Percentiles rank a stretch among this genome's conserved stretches.
Conservation (phyloP, 2,329 filamentous ascomycete genomes). For the Cryphonectria japonica region DNA sequence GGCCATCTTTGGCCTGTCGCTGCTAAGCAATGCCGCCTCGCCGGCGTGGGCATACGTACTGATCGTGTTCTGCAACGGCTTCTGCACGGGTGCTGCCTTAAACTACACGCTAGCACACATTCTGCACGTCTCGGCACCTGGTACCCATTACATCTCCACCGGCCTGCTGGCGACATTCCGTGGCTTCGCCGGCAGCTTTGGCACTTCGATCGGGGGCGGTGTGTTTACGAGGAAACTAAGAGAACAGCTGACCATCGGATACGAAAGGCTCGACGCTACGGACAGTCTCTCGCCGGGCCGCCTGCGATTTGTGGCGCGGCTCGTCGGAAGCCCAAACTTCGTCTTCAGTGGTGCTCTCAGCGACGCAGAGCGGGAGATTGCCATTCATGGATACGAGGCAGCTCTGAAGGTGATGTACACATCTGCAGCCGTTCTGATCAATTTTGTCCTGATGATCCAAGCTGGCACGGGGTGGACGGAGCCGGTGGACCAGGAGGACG, state of each 20-base stretch:
- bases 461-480: constrained; percentile 56
- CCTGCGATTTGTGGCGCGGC: constrained; percentile 46
- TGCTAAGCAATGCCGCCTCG: constrained; percentile 56
- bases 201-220: constrained; percentile 78
- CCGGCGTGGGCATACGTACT: constrained; percentile 58
- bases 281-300: constrained; percentile 40
- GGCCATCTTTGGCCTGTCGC: constrained; percentile 60
- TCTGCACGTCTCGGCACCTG: constrained; percentile 69
- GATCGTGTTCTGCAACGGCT: constrained; percentile 70
- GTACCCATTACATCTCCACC: constrained; percentile 75
- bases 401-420: constrained; percentile 52
- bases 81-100: constrained; percentile 71
- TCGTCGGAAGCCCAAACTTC: constrained; percentile 56
- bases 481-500: constrained; percentile 51
- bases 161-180: constrained; percentile 79
- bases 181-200: constrained; percentile 80
- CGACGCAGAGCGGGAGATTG: constrained; percentile 47
- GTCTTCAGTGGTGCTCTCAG: constrained; percentile 50
- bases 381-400: constrained; percentile 51
- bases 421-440: constrained; percentile 48
- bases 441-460: constrained; percentile 52
- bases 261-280: constrained; percentile 51
- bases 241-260: constrained; percentile 58
- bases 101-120: constrained; percentile 85
- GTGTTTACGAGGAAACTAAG: constrained; percentile 69